phyloP scores from a whole-genome alignment of 169 alveolate species.

The Ichthyophthirius multifiliis region DNA sequence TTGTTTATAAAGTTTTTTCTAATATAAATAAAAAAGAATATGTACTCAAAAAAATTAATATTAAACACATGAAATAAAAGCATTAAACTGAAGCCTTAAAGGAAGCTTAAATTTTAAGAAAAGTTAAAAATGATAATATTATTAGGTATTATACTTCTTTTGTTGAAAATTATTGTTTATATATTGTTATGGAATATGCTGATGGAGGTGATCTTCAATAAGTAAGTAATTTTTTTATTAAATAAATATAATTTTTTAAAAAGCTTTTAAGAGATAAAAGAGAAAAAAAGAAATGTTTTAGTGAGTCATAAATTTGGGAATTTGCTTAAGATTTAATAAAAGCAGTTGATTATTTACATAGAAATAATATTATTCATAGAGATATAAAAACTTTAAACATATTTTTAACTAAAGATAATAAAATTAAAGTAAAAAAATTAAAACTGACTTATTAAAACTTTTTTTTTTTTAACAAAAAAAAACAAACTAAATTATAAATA shows the following conservation, averaged over 20 bases:
- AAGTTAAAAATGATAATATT: constrained; percentile 77
- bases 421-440: constrained; percentile 40
- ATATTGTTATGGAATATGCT: constrained; percentile 85
- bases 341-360: constrained; percentile 77
- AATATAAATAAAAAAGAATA: constrained; percentile 46
- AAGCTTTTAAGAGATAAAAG: constrained; percentile 59
- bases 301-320: constrained; percentile 76
- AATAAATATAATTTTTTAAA: neutral
- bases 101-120: constrained; percentile 77
- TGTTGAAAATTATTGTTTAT: constrained; percentile 70
- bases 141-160: constrained; percentile 76
- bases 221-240: constrained; percentile 10
- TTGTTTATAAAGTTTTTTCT: constrained; percentile 64
- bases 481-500: constrained; percentile 27
- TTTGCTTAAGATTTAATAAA: constrained; percentile 60
- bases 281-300: constrained; percentile 53
- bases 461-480: neutral
- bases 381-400: constrained; percentile 84
- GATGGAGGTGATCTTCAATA: constrained; percentile 82
- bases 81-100: constrained; percentile 72
- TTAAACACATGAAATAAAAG: constrained; percentile 63
- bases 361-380: constrained; percentile 80
- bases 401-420: constrained; percentile 73
- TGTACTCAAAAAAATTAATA: constrained; percentile 77
- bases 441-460: neutral